Base-by-base conservation (phyloP, 768 basidiomycete species). In the Chlorophyllum brunneum region DNA sequence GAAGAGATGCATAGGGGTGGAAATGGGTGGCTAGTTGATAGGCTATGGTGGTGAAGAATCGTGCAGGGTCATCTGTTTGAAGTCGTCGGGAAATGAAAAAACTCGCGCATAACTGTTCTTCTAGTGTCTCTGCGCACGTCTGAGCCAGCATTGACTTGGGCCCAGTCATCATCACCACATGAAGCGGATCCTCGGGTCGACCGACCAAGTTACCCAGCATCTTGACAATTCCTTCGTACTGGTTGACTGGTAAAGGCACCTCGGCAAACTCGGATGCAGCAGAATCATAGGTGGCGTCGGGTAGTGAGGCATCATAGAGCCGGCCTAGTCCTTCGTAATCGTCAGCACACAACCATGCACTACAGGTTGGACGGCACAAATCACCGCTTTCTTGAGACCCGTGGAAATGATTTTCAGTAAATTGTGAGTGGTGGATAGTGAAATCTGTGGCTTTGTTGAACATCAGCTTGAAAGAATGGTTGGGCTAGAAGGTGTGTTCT, bases 1-100 rank as follows among this genome's bases (percentile, higher is more conserved):
- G 10, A 22, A 50, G 29, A 18, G 23, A 15, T 8, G 26, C 37
- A 30, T 48, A 48, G 11, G 24, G 16, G 9, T 5, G 27, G 11
- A 40, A 13, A 15, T 33, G 48, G 9, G 38, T 41, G 5, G 48
- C 48, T 11, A 50, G 24, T 30, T 41, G 48, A 20, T 8, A 40
- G 27, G 48, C 48, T 5, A 50, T 40, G 0, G 48, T 40, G 23
- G 30, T 40, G 39, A 50, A 50, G 7, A 50, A 41, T 18, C 16
- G 38, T 4, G 13, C 7, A 11, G 48, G 48, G 15, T 50, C 29
- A 27, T 40, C 39, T 11, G 20, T 31, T 20, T n/a, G 6, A 8
- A 22, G 13, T 6, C 13, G 1, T 11, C 29, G 38, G 10, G 48
- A 41, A 38, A 33, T 30, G 16, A 50, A 50, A n/a, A 50, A 50